phyloP scores from a whole-genome alignment of 176 grass and related monocot genomes.

The Tillandsia fasciculata region DNA sequence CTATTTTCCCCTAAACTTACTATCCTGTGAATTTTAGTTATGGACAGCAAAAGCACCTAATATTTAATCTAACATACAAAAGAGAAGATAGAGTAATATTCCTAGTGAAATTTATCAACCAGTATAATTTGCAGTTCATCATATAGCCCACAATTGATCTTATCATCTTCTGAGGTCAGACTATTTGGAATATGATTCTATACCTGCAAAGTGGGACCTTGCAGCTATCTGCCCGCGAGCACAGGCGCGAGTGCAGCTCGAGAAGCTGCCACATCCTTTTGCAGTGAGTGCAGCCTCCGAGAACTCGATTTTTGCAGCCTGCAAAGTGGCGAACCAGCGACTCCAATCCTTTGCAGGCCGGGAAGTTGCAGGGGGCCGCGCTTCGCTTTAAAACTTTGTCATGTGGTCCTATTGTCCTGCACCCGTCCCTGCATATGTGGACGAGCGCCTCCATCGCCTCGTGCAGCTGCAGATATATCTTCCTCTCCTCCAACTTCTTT shows the following conservation, averaged over 20 bases:
- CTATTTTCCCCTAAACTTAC: no score
- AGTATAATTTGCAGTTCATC: no score
- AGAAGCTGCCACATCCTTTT: conserved; percentile 25
- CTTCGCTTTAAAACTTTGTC: conserved; percentile 47
- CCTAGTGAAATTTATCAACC: no score
- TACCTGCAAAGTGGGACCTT: conserved; percentile 29
- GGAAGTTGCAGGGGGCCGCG: conserved; percentile 45
- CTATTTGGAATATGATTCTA: not conserved
- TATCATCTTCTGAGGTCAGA: no score
- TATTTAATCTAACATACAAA: no score
- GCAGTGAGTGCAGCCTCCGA: conserved; percentile 16
- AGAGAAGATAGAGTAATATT: no score
- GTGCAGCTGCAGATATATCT: conserved; percentile 57
- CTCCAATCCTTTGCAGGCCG: conserved; percentile 36
- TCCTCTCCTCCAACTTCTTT: conserved; percentile 40
- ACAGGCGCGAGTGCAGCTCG: conserved; percentile 18
- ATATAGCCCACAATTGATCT: no score
- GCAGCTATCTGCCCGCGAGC: not conserved
- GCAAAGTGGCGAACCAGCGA: conserved; percentile 17
- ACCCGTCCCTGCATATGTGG: conserved; percentile 75
- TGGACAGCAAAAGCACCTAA: no score
- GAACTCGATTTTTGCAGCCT: conserved; percentile 18
- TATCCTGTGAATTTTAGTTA: no score
- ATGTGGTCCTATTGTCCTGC: conserved; percentile 66
- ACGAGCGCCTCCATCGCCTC: conserved; percentile 82